Base-by-base conservation (phyloP, 768 basidiomycete species). In the Royoungia palumana region DNA sequence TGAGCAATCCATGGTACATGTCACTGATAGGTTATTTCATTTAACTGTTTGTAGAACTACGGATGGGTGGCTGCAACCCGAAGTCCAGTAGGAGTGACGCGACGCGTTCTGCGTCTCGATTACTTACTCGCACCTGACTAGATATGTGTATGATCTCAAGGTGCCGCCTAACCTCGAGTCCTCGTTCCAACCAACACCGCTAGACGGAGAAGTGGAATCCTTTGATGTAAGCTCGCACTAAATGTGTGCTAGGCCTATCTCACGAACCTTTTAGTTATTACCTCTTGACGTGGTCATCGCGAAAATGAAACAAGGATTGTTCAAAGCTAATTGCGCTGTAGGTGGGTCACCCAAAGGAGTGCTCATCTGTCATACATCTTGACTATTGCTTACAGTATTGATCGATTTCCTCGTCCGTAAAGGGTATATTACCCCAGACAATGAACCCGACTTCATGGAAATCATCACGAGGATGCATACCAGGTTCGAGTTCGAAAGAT, bases 261-360 rank as follows among this genome's bases (percentile, higher is more conserved):
- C 46, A 34, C 5, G 16, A 12, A 44, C 32, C 7, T 12, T 24
- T 38, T 49, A 94, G 90, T 73, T 95, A 20, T 71, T 92, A 36
- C 66, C 79, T 2, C 69, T 92, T 35, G 73, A 77, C 1, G 75
- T 80, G 25, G 77, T 94, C 16, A 71, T 87, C 6, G 50, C 71
- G 34, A 81, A 77, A 44, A 81, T 98, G 71, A 79, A 78, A 25
- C 66, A 70, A 8, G 84, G 85, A 0, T 66, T 84, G 21, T 98
- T 99, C 77, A 99, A 99, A 68, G 79, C 91, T 1, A 98, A 99
- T 60, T 96, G 92, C 57, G 92, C 87, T 5, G 58, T 90, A 4
- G 89, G 90, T 90, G 32, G 44, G 81, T 70, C 13, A 32, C 32
- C 16, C 16, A 10, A 39, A 27, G 4, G 6, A 17, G 3, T 17